Percentiles rank a stretch among this genome's conserved stretches.
These are phyloP conservation scores for Cerioporus squamosus DNA, from an alignment of 1,284 basidiomycete genomes.

Conservation along the genomic window DNA sequence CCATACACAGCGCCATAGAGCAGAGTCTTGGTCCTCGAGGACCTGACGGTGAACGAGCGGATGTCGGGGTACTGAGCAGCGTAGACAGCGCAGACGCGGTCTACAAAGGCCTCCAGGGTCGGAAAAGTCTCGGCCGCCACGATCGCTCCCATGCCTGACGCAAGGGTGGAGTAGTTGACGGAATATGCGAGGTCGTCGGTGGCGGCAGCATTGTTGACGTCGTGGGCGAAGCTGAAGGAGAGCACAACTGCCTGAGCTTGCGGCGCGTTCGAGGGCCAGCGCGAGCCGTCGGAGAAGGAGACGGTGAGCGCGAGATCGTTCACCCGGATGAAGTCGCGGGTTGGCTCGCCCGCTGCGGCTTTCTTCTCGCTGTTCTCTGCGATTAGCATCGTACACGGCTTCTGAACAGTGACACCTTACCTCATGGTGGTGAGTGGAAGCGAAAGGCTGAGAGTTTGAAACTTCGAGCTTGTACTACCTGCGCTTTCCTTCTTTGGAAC, in stretches of 20 bases:
- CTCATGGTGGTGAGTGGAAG: slow-evolving; percentile 1
- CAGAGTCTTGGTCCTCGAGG: slow-evolving; percentile 56
- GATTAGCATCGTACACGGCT: not conserved
- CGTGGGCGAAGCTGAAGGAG: slow-evolving; percentile 58
- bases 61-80: slow-evolving; percentile 44
- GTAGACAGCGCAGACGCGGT: slow-evolving; percentile 47
- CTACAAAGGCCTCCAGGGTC: slow-evolving; percentile 47
- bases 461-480: not conserved
- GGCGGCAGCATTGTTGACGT: slow-evolving; percentile 54
- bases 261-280: slow-evolving; percentile 43
- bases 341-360: not conserved
- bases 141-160: slow-evolving; percentile 36
- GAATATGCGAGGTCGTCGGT: slow-evolving; percentile 63
- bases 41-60: slow-evolving; percentile 43
- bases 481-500: not conserved
- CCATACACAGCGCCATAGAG: slow-evolving; percentile 55
- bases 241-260: slow-evolving; percentile 63
- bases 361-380: not conserved
- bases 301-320: slow-evolving; percentile 50
- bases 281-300: slow-evolving; percentile 44
- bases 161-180: slow-evolving; percentile 62
- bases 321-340: slow-evolving; percentile 49
- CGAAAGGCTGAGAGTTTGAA: not conserved
- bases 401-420: not conserved
- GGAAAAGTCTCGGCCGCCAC: slow-evolving; percentile 37